Evolutionary conservation across 768 basidiomycete genomes (phyloP).

Genomic region (Tephrocybe sp.): DNA sequence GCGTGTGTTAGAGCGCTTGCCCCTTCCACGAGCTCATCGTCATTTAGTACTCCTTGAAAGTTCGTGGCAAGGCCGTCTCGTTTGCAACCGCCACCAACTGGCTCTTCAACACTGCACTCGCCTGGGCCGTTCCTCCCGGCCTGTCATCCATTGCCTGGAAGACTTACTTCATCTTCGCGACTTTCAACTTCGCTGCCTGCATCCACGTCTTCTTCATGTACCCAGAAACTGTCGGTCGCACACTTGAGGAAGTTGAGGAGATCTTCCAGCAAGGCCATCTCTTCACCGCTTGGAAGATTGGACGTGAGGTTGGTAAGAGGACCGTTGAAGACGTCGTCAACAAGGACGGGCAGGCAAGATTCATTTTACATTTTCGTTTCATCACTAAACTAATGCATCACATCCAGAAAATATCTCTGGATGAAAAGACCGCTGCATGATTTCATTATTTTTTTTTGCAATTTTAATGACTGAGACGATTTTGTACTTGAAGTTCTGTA

Average conservation of each 20-base stretch:
- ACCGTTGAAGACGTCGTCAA: slow-evolving; percentile 52
- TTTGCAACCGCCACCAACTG: slow-evolving; percentile 59
- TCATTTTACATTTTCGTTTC: too few relatives aligned
- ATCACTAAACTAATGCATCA: not conserved
- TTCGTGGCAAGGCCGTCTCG: slow-evolving; percentile 59
- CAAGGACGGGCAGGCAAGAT: slow-evolving; percentile 19
- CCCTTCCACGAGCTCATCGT: too few relatives aligned
- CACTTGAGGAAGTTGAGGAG: slow-evolving; percentile 79
- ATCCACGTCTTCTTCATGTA: slow-evolving; percentile 78
- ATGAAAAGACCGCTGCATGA: slow-evolving; percentile 14
- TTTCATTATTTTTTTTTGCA: not conserved
- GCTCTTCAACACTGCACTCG: slow-evolving; percentile 74
- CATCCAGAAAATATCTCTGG: slow-evolving; percentile 10
- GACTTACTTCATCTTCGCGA: slow-evolving; percentile 76
- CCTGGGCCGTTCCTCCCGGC: slow-evolving; percentile 74
- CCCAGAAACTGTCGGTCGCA: slow-evolving; percentile 73
- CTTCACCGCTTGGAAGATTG: slow-evolving; percentile 73
- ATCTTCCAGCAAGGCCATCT: slow-evolving; percentile 69
- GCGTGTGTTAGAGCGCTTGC: too few relatives aligned
- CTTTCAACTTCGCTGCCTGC: slow-evolving; percentile 73
- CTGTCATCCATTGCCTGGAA: slow-evolving; percentile 68
- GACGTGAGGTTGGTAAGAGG: slow-evolving; percentile 61
- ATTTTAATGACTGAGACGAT: not conserved
- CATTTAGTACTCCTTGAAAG: slow-evolving; percentile 52
- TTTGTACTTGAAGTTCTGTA: not conserved